Base-by-base conservation (phyloP, 495 filamentous ascomycete species). In the Tuber indicum region DNA sequence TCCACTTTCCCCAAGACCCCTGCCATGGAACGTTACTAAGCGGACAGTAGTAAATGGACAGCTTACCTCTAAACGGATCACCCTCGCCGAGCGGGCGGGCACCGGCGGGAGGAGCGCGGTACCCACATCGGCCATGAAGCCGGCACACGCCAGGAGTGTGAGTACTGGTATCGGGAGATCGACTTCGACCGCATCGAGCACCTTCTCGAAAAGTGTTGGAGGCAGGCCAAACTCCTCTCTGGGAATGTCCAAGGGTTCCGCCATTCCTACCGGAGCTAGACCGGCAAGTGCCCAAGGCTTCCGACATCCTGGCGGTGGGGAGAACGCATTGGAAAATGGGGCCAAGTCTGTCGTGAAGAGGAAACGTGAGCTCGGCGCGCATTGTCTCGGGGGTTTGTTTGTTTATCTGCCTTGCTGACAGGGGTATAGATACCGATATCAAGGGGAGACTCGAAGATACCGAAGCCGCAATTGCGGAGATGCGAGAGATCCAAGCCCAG, bases 401-500 rank as follows among this genome's bases (percentile, higher is more conserved):
- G 58, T 4, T 36, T 66, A 0, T 75, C 74, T 81, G 70, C 79
- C 72, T 81, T 81, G 70, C 80, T 74, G 79, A 73, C 26, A 73
- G 74, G 69, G 76, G 76, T 81, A 39, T 74, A 81, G 80, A 75
- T 69, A 81, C 75, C 75, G 80, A 81, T 52, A 71, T 81, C 43
- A 81, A 81, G 42, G 80, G 80, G n/a, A 77, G 77, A 44, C 79
- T 81, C 44, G 79, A 81, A 45, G 80, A 81, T 49, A 77, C 78
- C 44, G 80, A 81, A 26, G 81, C 76, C 71, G 80, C 78, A 19
- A 81, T 81, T 73, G 79, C 77, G 44, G 62, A 75, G 75, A 77
- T 81, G 75, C 81, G 73, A 76, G 75, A 72, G 52, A 81, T 81
- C 73, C 76, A 82, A 43, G 47, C 74, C n/a, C 79, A 75, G 73